These are phyloP conservation scores for Lathyrus tuberosus DNA, from an alignment of 306 rosid genomes.

Conservation along the genomic window DNA sequence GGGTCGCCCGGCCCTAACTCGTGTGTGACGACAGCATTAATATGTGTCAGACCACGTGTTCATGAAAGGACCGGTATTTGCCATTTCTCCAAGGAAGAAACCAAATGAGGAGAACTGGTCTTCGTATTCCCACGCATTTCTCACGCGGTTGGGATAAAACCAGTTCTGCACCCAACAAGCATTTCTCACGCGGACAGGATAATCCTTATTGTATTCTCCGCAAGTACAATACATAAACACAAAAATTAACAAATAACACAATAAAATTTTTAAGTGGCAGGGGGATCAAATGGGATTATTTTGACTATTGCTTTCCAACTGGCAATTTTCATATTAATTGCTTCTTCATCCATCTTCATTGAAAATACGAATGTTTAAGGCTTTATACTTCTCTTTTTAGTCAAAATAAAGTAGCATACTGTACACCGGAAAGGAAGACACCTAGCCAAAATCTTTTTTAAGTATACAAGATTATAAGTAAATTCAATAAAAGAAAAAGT, in stretches of 20 bases:
- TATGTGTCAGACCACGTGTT: too few relatives aligned
- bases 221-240: not conserved
- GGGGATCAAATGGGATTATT: not conserved
- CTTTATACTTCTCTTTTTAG: not conserved
- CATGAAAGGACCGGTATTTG: too few relatives aligned
- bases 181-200: too few relatives aligned
- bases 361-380: not conserved
- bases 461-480: not conserved
- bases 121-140: too few relatives aligned
- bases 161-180: too few relatives aligned
- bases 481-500: conserved; percentile 5
- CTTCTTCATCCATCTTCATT: not conserved
- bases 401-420: not conserved
- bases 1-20: too few relatives aligned
- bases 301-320: not conserved
- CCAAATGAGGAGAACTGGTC: too few relatives aligned
- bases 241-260: not conserved
- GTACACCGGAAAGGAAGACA: not conserved
- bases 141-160: too few relatives aligned
- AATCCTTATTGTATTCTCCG: too few relatives aligned
- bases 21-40: too few relatives aligned
- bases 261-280: not conserved
- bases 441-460: not conserved
- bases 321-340: not conserved
- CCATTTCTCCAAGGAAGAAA: too few relatives aligned